Percentiles rank a stretch among this genome's conserved stretches.
Conservation (phyloP, 345 rosid genomes). For the Citrus hindsii region DNA sequence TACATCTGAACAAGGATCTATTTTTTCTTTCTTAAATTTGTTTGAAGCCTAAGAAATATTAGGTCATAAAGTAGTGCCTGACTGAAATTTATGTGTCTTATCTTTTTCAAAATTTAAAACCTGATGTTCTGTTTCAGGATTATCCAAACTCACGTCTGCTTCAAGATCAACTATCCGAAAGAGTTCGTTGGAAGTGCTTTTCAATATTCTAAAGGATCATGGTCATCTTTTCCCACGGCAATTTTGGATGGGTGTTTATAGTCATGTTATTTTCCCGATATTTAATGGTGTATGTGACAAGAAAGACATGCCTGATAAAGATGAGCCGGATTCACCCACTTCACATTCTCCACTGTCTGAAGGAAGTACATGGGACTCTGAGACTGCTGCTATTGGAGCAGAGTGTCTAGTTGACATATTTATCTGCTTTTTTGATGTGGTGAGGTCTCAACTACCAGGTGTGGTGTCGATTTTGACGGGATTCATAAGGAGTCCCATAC, state of each 20-base stretch:
- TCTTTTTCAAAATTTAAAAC: slow-evolving; percentile 1
- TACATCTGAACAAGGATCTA: neutral
- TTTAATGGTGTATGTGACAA: slow-evolving; percentile 43
- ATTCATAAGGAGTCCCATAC: slow-evolving; percentile 64
- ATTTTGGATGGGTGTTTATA: slow-evolving; percentile 65
- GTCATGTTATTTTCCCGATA: slow-evolving; percentile 61
- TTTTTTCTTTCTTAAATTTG: neutral
- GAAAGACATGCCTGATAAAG: slow-evolving; percentile 39
- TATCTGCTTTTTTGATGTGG: slow-evolving; percentile 50
- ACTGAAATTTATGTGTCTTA: slow-evolving; percentile 3
- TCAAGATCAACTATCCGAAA: slow-evolving; percentile 78
- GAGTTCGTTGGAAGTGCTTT: slow-evolving; percentile 90
- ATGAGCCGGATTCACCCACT: slow-evolving; percentile 38
- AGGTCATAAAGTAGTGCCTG: neutral
- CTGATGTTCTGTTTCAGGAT: slow-evolving; percentile 53
- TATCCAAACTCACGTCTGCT: slow-evolving; percentile 79
- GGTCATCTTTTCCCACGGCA: slow-evolving; percentile 84
- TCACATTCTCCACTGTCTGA: slow-evolving; percentile 39
- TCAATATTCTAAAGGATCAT: slow-evolving; percentile 92
- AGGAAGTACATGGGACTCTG: slow-evolving; percentile 71
- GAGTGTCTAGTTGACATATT: slow-evolving; percentile 76
- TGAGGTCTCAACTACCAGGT: slow-evolving; percentile 61
- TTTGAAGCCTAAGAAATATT: neutral
- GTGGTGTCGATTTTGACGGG: slow-evolving; percentile 66
- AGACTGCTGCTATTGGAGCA: slow-evolving; percentile 65